Base-by-base conservation (phyloP, 805 yeast species). In the Nakazawaea peltata region DNA sequence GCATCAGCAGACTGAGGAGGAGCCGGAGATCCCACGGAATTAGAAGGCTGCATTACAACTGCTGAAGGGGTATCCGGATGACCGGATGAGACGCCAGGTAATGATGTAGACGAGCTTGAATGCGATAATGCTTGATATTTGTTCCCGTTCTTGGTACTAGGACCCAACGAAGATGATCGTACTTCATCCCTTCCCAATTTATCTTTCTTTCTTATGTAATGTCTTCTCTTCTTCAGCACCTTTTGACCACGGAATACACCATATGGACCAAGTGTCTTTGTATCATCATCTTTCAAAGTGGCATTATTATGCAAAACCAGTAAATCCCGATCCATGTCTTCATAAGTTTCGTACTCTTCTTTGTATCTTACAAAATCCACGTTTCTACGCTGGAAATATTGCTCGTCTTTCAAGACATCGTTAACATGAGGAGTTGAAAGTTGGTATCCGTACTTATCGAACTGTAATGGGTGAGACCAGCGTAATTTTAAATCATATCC, bases 401-500 rank as follows among this genome's bases (percentile, higher is more conserved):
- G 79, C 30, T 67, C 74, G 30, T 54, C 59, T 15, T 32, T 54
- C 34, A 42, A 51, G 55, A 12, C 41, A 12, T 29, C 33, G 3
- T 26, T 30, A 13, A 37, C 19, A 11, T 32, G 31, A 1, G 61
- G 56, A 3, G 34, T 25, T 3, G 55, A 31, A 18, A 63, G 28
- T 30, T 61, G 69, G 19, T 46, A 45, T 0, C 77, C 78, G 38
- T 59, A 66, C 28, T 50, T 53, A 42, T 73, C 72, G 40, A 71
- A 74, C 32, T 56, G 56, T 4, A 72, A 54, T 0, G 84, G 82
- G 11, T 56, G 57, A n/a, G 71, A 66, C 95, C 95, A 87, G 41
- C 87, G 61, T 21, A 87, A 68, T 45, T 81, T 82, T 38, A 87
- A 79, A 41, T 75, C 83, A 49, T 86, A 87, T 1, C 95, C 96